These are phyloP conservation scores for Coelastrella sp. DNA, from an alignment of 139 green algal genomes.

Conservation along the genomic window DNA sequence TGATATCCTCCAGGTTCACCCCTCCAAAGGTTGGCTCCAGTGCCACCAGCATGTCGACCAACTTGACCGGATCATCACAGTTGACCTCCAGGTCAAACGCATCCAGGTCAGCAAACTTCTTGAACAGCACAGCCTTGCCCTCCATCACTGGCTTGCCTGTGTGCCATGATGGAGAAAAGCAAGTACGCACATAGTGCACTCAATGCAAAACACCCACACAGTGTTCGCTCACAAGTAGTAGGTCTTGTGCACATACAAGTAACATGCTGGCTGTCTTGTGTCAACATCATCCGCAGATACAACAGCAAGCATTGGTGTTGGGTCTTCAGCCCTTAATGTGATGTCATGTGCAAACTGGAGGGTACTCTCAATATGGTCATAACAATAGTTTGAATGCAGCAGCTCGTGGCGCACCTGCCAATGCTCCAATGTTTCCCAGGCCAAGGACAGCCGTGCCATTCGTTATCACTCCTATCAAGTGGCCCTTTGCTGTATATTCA, in stretches of 20 bases:
- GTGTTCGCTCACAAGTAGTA: no score
- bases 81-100: slow-evolving; percentile 59
- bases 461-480: slow-evolving; percentile 50
- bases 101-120: slow-evolving; percentile 68
- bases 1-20: slow-evolving; percentile 69
- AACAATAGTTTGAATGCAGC: not conserved
- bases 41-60: slow-evolving; percentile 50
- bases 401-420: slow-evolving; percentile 17
- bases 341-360: no score
- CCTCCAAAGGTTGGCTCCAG: slow-evolving; percentile 61
- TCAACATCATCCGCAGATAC: no score
- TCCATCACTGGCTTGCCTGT: slow-evolving; percentile 67
- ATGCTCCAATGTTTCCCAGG: slow-evolving; percentile 58
- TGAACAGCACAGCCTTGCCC: slow-evolving; percentile 69
- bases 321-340: no score
- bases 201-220: no score
- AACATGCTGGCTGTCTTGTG: no score
- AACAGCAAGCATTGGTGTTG: no score
- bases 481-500: slow-evolving; percentile 58
- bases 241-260: no score
- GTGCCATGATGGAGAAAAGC: not conserved
- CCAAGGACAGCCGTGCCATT: slow-evolving; percentile 61
- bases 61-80: slow-evolving; percentile 33
- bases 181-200: not conserved
- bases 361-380: not conserved